phyloP scores from a whole-genome alignment of 2,329 filamentous ascomycete genomes.

The Penicillium digitatum region DNA sequence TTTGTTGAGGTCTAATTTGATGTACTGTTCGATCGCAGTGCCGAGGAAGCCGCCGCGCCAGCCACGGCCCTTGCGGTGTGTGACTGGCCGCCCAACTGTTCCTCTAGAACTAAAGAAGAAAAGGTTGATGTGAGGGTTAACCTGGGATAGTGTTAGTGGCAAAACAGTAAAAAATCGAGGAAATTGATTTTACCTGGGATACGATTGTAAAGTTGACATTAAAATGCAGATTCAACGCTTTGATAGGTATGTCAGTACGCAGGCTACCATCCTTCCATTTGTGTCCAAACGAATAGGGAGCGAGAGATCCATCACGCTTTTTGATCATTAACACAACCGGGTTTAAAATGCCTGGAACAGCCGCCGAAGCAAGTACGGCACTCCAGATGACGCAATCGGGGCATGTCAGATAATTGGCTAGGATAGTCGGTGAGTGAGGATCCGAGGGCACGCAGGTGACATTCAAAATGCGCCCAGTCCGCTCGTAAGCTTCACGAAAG shows the following conservation, averaged over 20 bases:
- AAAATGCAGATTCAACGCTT: conserved; percentile 91
- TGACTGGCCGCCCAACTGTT: conserved; percentile 86
- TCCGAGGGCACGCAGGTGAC: conserved; percentile 94
- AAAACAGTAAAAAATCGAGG: conserved; percentile 25
- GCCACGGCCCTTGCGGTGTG: conserved; percentile 84
- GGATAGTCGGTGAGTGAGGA: conserved; percentile 84
- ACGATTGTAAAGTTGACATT: conserved; percentile 98
- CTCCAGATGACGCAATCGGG: conserved; percentile 99
- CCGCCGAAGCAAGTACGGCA: conserved; percentile 87
- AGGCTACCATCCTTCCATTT: conserved; percentile 99
- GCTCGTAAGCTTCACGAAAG: conserved; percentile 89
- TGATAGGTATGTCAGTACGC: conserved; percentile 91
- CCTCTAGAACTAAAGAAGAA: conserved; percentile 98
- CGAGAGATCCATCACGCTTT: conserved; percentile 68
- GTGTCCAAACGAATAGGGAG: conserved; percentile 93
- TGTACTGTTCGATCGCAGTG: conserved; percentile 85
- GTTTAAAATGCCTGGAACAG: conserved; percentile 92
- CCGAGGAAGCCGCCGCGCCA: conserved; percentile 96
- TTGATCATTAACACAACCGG: conserved; percentile 93
- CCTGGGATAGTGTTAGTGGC: conserved; percentile 51
- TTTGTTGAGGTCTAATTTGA: conserved; percentile 95
- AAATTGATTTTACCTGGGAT: conserved; percentile 46
- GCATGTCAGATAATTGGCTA: conserved; percentile 91
- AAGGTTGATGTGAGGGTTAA: conserved; percentile 96
- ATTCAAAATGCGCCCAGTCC: conserved; percentile 90